Percentiles rank a stretch among this genome's conserved stretches.
phyloP scores from a whole-genome alignment of 108 stramenopile genomes.

The Cyclostephanos invisitatus region DNA sequence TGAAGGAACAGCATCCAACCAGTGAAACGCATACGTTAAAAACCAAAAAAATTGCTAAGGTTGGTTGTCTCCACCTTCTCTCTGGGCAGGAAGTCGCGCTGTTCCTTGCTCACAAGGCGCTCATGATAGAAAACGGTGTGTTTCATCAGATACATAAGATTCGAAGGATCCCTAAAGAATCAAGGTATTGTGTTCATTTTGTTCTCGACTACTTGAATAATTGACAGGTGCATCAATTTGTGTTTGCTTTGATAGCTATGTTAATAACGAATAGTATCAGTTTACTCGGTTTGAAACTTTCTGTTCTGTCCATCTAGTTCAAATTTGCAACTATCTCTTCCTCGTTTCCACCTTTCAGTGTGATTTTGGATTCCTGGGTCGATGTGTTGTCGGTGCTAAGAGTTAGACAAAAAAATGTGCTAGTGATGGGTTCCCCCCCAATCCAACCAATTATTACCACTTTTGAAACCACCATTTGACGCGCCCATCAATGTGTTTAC shows the following conservation, averaged over 20 bases:
- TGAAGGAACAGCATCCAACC: conserved; percentile 15
- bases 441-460: conserved; percentile 5
- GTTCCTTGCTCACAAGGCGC: conserved; percentile 81
- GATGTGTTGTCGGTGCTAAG: not conserved
- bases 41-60: conserved; percentile 72
- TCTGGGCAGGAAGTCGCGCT: conserved; percentile 72
- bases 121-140: conserved; percentile 77
- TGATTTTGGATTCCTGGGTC: not conserved
- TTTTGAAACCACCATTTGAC: conserved; percentile 81
- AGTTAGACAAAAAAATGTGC: not conserved
- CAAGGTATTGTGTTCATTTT: conserved; percentile 19
- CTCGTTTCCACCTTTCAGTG: not conserved
- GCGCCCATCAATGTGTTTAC: conserved; percentile 78
- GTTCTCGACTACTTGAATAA: conserved; percentile 31
- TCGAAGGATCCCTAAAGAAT: conserved; percentile 59
- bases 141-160: conserved; percentile 80
- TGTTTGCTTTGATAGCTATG: not conserved
- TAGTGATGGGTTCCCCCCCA: not conserved
- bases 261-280: not conserved
- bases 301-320: not conserved
- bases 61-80: conserved; percentile 71
- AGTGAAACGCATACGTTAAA: conserved; percentile 12
- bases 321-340: not conserved
- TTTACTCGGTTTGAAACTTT: not conserved
- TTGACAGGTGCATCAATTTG: not conserved